Conservation (phyloP, 108 stramenopile genomes). For the Licmophora abbreviata region DNA sequence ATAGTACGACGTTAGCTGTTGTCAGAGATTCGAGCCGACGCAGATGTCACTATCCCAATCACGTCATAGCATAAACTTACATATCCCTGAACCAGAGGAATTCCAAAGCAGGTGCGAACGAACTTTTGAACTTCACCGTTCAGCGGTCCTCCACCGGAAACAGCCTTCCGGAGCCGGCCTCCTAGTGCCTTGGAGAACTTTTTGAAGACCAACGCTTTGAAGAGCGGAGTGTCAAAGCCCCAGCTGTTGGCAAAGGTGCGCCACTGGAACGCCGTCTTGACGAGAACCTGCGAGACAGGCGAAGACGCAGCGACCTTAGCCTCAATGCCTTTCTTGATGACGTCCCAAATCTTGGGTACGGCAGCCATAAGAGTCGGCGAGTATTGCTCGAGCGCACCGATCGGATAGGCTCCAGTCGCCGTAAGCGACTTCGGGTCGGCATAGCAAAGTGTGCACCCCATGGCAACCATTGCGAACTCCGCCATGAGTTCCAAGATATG, state of each 20-base stretch:
- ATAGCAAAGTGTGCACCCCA: constrained; percentile 67
- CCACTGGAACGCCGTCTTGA: constrained; percentile 59
- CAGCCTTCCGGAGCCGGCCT: constrained; percentile 58
- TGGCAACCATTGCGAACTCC: constrained; percentile 54
- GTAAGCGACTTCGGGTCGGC: constrained; percentile 82
- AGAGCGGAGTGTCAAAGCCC: constrained; percentile 81
- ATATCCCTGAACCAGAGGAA: constrained; percentile 79
- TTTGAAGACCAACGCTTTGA: constrained; percentile 85
- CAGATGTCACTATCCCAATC: too few relatives aligned
- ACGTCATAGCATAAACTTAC: constrained; percentile 26
- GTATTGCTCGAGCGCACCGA: constrained; percentile 80
- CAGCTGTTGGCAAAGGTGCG: constrained; percentile 54
- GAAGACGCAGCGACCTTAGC: constrained; percentile 68
- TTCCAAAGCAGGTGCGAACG: constrained; percentile 68
- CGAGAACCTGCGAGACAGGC: constrained; percentile 53
- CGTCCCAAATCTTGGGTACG: constrained; percentile 93
- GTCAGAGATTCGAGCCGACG: too few relatives aligned
- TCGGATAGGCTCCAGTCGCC: constrained; percentile 72
- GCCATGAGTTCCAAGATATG: constrained; percentile 88
- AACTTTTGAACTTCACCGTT: constrained; percentile 82
- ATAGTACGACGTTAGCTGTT: background rate
- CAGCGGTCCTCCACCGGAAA: constrained; percentile 84
- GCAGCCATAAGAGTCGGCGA: constrained; percentile 79
- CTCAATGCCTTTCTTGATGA: constrained; percentile 85
- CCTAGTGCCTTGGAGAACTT: constrained; percentile 79